Base-by-base conservation (phyloP, 768 basidiomycete species). In the Antrodiella citrinella region DNA sequence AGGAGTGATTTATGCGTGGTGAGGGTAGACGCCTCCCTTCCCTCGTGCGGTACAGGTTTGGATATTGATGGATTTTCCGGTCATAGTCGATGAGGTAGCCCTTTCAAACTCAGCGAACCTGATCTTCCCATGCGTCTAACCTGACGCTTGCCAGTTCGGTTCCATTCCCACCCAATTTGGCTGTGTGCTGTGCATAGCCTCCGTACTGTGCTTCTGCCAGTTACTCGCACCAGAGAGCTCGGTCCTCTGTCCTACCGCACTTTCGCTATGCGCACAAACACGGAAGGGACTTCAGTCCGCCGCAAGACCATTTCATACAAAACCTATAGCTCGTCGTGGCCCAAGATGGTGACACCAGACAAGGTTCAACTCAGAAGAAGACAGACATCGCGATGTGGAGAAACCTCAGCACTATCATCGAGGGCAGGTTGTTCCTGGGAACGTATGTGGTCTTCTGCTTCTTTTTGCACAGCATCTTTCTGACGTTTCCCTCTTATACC, bases 381-480 rank as follows among this genome's bases (percentile, higher is more conserved):
- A 43, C 54, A 52, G 51, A 49, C 51, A 52, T 24, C 26, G 22
- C 15, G n/a, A 56, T 56, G 54, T 56, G 54, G 54, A 56, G 48
- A 46, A 52, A 47, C 19, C 71, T 86, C 67, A 75, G 82, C 64
- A 67, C 80, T 42, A 70, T 86, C 67, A 79, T 86, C 62, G 74
- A 77, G 45, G 73, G 73, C 65, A 76, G 69, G 65, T 72, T 86
- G 66, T 86, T 76, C 69, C 71, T 87, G 63, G 84, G 84, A 72
- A 86, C 84, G 84, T 86, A 54, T 65, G 84, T 80, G 54, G 57
- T 53, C 55, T 47, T 39, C 43, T 50, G 47, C 44, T 51, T 58
- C 55, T 35, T 38, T 18, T 4, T 26, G 39, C 24, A 25, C 42
- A 21, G 51, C 51, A 10, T 20, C 20, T 45, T 22, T 4, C 48